Conservation (phyloP, 2,329 filamentous ascomycete species). For the Raffaelea ambrosiae region DNA sequence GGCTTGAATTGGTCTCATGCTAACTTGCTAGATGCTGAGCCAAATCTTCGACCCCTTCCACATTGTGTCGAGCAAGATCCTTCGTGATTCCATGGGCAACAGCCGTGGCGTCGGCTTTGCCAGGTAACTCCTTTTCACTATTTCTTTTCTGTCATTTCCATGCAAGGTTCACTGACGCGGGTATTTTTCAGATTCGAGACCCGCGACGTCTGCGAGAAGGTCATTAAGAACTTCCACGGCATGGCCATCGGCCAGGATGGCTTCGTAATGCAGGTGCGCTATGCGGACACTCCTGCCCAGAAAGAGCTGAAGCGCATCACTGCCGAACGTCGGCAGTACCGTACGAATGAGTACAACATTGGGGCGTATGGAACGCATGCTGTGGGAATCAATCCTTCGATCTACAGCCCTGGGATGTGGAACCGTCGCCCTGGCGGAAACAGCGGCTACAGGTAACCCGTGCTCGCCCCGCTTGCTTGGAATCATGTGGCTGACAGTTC, state of each 20-base stretch:
- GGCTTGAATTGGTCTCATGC: not conserved
- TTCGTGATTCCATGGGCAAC: conserved; percentile 83
- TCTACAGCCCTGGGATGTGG: conserved; percentile 32
- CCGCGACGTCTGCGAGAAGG: conserved; percentile 81
- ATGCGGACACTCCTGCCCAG: conserved; percentile 92
- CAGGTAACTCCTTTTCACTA: conserved; percentile 47
- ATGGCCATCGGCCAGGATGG: conserved; percentile 66
- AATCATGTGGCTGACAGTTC: no score
- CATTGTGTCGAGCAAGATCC: conserved; percentile 89
- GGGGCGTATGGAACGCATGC: conserved; percentile 57
- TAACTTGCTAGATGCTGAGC: conserved; percentile 52
- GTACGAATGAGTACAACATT: conserved; percentile 89
- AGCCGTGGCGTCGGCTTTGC: conserved; percentile 97
- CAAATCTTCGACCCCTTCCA: conserved; percentile 72
- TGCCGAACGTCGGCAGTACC: conserved; percentile 88
- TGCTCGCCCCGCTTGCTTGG: no score
- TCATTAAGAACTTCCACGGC: conserved; percentile 83
- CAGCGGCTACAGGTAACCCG: conserved; percentile 16
- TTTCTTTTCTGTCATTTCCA: not conserved
- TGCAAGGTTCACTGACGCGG: no score
- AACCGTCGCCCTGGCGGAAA: conserved; percentile 21
- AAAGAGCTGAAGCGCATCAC: conserved; percentile 96
- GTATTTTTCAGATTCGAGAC: conserved; percentile 68
- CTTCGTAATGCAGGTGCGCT: conserved; percentile 85
- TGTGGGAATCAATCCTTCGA: conserved; percentile 45